phyloP scores from a whole-genome alignment of 331 rosid genomes.

The Prunus yedoensis region DNA sequence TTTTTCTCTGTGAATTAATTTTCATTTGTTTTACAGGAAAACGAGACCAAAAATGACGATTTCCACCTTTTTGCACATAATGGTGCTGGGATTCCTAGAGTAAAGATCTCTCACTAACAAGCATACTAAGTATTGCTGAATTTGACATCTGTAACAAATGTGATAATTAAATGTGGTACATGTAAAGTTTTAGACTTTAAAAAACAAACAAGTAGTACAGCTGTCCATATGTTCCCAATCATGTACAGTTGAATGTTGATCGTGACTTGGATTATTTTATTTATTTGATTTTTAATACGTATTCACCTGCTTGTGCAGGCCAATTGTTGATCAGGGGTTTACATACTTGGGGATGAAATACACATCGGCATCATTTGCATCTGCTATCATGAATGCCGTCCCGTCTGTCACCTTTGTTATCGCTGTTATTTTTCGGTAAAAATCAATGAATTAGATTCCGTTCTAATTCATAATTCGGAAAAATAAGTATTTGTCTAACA shows the following conservation, averaged over 20 bases:
- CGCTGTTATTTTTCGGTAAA: conserved; percentile 57
- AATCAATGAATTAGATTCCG: not conserved
- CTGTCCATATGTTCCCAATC: too few relatives aligned
- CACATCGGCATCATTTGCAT: conserved; percentile 71
- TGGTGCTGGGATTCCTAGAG: conserved; percentile 67
- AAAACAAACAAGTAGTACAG: too few relatives aligned
- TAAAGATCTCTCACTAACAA: conserved; percentile 29
- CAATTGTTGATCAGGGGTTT: conserved; percentile 67
- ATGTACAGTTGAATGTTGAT: too few relatives aligned
- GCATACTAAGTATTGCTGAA: not conserved
- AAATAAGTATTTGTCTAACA: not conserved
- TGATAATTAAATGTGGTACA: not conserved
- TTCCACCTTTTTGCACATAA: conserved; percentile 43
- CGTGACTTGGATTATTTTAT: too few relatives aligned
- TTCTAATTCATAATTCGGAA: not conserved
- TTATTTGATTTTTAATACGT: too few relatives aligned
- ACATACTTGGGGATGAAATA: conserved; percentile 69
- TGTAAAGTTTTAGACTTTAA: not conserved
- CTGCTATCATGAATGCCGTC: conserved; percentile 71
- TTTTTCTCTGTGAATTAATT: not conserved
- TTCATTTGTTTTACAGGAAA: conserved; percentile 42
- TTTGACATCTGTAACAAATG: not conserved
- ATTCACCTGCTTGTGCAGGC: conserved; percentile 32
- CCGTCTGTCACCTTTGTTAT: conserved; percentile 70
- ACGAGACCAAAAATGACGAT: conserved; percentile 68